A percentile compares a stretch with the other conserved stretches of the same genome.
Conservation (phyloP, 2,329 filamentous ascomycete genomes). For the Pseudogymnoascus pannorum region DNA sequence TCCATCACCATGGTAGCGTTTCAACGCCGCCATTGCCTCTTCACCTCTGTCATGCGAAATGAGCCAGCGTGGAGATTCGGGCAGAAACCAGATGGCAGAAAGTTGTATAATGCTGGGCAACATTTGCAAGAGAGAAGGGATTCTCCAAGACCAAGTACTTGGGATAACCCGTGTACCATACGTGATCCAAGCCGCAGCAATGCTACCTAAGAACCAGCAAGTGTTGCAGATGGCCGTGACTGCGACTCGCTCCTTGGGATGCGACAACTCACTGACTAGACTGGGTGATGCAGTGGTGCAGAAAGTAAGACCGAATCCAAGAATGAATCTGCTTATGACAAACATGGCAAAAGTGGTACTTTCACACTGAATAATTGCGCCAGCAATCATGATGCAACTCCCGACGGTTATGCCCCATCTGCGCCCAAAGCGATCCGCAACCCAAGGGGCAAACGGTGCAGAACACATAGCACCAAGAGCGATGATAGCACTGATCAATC, state of each 20-base stretch:
- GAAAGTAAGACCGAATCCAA: slow-evolving; percentile 47
- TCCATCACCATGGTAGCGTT: not conserved
- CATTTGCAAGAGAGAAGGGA: too few species aligned
- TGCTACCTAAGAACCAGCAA: slow-evolving; percentile 22
- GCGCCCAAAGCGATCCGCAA: slow-evolving; percentile 28
- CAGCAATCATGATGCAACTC: slow-evolving; percentile 28
- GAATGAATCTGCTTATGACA: slow-evolving; percentile 43
- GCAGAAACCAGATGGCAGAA: not conserved
- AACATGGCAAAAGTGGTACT: slow-evolving; percentile 40
- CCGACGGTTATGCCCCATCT: slow-evolving; percentile 28
- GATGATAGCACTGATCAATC: slow-evolving; percentile 34
- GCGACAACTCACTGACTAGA: slow-evolving; percentile 43
- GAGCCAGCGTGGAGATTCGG: not conserved
- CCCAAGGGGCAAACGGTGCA: slow-evolving; percentile 26
- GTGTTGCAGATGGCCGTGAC: slow-evolving; percentile 27
- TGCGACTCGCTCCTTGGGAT: slow-evolving; percentile 31
- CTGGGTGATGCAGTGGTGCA: slow-evolving; percentile 44
- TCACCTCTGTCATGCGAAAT: slow-evolving; percentile 1
- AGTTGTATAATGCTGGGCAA: too few species aligned
- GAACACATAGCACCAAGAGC: slow-evolving; percentile 39
- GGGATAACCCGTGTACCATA: too few species aligned
- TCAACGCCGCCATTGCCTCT: slow-evolving; percentile 1
- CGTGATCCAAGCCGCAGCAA: slow-evolving; percentile 14
- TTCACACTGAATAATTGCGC: slow-evolving; percentile 29
- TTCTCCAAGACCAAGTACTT: too few species aligned